These are phyloP conservation scores for Chlamydomonas incerta DNA, from an alignment of 139 green algal species.

Conservation along the genomic window DNA sequence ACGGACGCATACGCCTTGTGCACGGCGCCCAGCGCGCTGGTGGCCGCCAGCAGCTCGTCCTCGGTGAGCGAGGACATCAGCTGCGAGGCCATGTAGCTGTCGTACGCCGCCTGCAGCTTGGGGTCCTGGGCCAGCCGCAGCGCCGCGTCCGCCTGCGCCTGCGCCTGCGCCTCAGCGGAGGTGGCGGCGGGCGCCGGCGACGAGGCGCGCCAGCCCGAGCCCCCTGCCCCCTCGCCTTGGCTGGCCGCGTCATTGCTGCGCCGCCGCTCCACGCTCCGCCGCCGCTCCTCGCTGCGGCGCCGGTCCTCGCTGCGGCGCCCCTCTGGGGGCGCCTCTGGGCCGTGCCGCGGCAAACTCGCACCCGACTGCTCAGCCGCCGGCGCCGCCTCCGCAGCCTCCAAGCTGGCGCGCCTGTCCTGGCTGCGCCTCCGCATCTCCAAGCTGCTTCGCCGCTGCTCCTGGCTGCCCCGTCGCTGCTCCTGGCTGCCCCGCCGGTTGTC, in stretches of 20 bases:
- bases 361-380: background rate
- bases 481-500: background rate
- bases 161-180: background rate
- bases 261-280: background rate
- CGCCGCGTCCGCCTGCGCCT: background rate
- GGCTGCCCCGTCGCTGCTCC: slow-evolving; percentile 4
- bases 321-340: too few species aligned
- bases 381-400: background rate
- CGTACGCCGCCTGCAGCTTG: background rate
- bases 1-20: background rate
- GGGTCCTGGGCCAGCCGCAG: background rate
- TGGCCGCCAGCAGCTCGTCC: slow-evolving; percentile 15
- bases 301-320: too few species aligned
- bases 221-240: too few species aligned
- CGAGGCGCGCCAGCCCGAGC: too few species aligned
- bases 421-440: background rate
- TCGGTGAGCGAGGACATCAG: slow-evolving; percentile 13
- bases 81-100: background rate
- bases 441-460: background rate
- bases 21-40: slow-evolving; percentile 4
- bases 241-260: too few species aligned
- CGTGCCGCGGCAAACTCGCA: background rate
- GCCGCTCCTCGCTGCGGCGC: too few species aligned
- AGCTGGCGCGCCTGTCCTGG: background rate
- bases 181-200: background rate